phyloP scores from a whole-genome alignment of 1,139 yeast genomes.

The Blastobotrys raffinosifermentans region DNA sequence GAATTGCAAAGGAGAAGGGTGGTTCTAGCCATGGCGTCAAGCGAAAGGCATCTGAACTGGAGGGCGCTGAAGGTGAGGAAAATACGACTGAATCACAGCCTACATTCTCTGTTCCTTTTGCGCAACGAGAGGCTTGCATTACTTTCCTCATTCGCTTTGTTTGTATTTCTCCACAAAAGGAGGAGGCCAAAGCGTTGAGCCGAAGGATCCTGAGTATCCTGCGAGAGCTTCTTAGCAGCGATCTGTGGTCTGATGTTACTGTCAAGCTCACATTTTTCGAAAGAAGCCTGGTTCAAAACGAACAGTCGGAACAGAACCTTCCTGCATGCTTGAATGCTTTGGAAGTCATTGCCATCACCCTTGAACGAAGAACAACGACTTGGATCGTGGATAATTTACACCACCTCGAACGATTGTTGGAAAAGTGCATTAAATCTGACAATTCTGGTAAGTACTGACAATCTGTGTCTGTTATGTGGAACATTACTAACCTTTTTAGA shows the following conservation, averaged over 20 bases:
- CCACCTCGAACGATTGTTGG: slow-evolving; percentile 66
- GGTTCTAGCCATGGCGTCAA: slow-evolving; percentile 28
- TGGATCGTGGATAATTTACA: slow-evolving; percentile 73
- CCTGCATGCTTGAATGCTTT: slow-evolving; percentile 85
- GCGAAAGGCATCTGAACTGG: slow-evolving; percentile 19
- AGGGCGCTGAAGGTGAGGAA: slow-evolving; percentile 17
- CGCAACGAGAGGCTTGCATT: slow-evolving; percentile 86
- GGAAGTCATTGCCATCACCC: slow-evolving; percentile 81
- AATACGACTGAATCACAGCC: slow-evolving; percentile 14
- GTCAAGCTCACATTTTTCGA: slow-evolving; percentile 84
- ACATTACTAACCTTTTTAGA: slow-evolving; percentile 5
- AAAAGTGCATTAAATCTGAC: slow-evolving; percentile 76
- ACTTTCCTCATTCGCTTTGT: slow-evolving; percentile 84
- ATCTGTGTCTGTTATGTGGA: not conserved
- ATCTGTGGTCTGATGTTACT: slow-evolving; percentile 80
- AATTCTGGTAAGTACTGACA: slow-evolving; percentile 38
- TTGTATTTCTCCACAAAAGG: slow-evolving; percentile 80
- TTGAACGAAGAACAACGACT: slow-evolving; percentile 65
- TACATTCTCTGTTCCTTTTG: slow-evolving; percentile 65
- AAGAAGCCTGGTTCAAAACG: slow-evolving; percentile 73
- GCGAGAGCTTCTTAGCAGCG: slow-evolving; percentile 63
- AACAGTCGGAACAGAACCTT: slow-evolving; percentile 53
- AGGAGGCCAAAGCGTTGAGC: slow-evolving; percentile 78
- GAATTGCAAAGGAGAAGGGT: slow-evolving; percentile 25
- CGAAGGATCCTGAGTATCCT: slow-evolving; percentile 73